Percentiles rank a stretch among this genome's conserved stretches.
phyloP scores from a whole-genome alignment of 495 filamentous ascomycete genomes.

The Parathielavia hyrcaniae region DNA sequence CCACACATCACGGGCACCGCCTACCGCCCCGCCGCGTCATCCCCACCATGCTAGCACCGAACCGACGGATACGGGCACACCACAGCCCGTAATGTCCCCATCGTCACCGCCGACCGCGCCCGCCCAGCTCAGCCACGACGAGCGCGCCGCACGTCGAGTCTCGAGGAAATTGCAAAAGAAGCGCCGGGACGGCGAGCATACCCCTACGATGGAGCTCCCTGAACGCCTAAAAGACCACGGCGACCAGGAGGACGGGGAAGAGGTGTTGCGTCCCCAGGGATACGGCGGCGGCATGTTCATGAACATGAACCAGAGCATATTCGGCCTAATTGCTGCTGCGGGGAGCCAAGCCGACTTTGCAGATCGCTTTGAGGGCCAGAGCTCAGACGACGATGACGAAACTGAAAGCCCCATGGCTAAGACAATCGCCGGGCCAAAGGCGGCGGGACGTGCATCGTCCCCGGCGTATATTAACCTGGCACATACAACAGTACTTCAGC shows the following conservation, averaged over 20 bases:
- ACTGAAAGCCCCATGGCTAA: conserved; percentile 28
- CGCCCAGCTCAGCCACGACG: conserved; percentile 21
- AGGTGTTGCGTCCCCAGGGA: conserved; percentile 61
- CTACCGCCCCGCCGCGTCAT: background rate
- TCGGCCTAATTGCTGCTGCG: conserved; percentile 88
- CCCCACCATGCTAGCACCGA: background rate
- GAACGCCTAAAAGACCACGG: conserved; percentile 69
- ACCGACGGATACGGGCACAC: conserved; percentile 4
- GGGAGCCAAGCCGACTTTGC: conserved; percentile 74
- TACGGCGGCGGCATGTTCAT: conserved; percentile 45
- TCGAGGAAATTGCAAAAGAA: conserved; percentile 55
- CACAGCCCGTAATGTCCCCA: conserved; percentile 5
- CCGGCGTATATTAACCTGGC: conserved; percentile 17
- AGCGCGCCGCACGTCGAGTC: conserved; percentile 29
- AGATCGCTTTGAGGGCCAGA: conserved; percentile 70
- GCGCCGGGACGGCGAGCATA: conserved; percentile 46
- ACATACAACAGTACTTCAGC: conserved; percentile 35
- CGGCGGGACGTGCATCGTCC: conserved; percentile 11
- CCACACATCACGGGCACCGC: background rate
- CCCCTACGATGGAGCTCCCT: conserved; percentile 64
- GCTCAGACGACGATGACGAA: conserved; percentile 64
- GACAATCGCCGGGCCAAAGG: conserved; percentile 25
- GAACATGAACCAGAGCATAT: conserved; percentile 92
- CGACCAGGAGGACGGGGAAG: conserved; percentile 57
- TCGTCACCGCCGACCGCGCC: conserved; percentile 15